These are phyloP conservation scores for Pythium dissimile DNA, from an alignment of 352 stramenopile species.

Conservation along the genomic window DNA sequence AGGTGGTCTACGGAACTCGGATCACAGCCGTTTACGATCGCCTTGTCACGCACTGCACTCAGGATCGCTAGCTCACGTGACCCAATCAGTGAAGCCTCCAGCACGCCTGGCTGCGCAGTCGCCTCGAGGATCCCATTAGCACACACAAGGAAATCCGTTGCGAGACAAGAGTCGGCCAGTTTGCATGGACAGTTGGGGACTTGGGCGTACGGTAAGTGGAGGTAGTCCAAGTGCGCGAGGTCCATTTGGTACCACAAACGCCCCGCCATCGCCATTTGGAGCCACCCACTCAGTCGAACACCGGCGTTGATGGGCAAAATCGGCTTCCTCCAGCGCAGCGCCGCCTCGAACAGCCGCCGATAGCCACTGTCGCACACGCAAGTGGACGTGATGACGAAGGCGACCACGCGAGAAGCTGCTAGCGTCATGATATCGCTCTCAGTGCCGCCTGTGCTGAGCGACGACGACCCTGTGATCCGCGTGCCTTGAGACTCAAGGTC, in stretches of 20 bases:
- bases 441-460: conserved; percentile 14
- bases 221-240: conserved; percentile 24
- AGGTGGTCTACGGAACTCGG: background rate
- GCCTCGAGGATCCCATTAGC: conserved; percentile 30
- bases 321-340: conserved; percentile 31
- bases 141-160: conserved; percentile 43
- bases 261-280: conserved; percentile 45
- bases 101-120: conserved; percentile 1
- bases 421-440: conserved; percentile 23
- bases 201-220: conserved; percentile 35
- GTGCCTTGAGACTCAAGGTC: conserved; percentile 11
- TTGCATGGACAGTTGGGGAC: conserved; percentile 41
- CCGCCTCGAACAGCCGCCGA: conserved; percentile 34
- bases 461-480: conserved; percentile 5
- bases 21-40: conserved; percentile 6
- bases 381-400: conserved; percentile 39
- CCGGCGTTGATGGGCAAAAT: conserved; percentile 43
- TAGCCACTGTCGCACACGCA: conserved; percentile 19
- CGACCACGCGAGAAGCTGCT: conserved; percentile 20
- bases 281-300: conserved; percentile 29
- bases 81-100: background rate
- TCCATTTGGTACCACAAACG: conserved; percentile 56
- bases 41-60: background rate
- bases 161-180: conserved; percentile 44
- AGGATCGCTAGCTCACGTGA: background rate